Evolutionary conservation across 352 stramenopile genomes (phyloP).

Genomic region (Plasmopara viticola): DNA sequence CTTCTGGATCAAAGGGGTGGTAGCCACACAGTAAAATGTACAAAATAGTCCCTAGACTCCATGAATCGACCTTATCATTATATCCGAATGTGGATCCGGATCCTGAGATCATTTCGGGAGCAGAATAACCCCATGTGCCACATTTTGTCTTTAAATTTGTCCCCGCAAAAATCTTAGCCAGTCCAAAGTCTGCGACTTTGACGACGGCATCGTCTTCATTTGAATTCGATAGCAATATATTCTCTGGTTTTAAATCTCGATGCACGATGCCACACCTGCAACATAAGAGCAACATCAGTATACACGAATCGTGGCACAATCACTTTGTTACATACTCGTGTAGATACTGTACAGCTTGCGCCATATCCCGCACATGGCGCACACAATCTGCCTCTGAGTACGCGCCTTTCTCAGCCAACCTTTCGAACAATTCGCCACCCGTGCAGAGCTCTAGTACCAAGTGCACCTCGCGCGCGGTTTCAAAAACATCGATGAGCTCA

Average conservation of each 20-base stretch:
- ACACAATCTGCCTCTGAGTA: conserved; percentile 81
- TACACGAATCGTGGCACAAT: no score
- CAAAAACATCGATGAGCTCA: conserved; percentile 72
- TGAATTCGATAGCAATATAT: no score
- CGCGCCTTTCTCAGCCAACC: conserved; percentile 68
- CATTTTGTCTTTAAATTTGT: conserved; percentile 75
- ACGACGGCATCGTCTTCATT: no score
- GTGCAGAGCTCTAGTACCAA: conserved; percentile 79
- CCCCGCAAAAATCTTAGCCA: conserved; percentile 74
- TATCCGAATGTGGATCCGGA: conserved; percentile 66
- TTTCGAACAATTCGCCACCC: conserved; percentile 76
- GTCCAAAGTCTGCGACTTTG: conserved; percentile 52
- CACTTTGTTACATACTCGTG: conserved; percentile 20
- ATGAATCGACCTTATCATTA: conserved; percentile 81
- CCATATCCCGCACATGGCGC: conserved; percentile 66
- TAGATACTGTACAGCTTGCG: conserved; percentile 60
- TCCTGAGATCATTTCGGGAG: conserved; percentile 80
- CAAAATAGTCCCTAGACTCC: conserved; percentile 61
- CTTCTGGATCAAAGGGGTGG: no score
- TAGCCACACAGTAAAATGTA: no score
- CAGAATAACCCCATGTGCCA: conserved; percentile 76
- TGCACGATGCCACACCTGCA: no score
- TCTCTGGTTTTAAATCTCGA: no score
- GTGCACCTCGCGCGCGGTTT: conserved; percentile 70
- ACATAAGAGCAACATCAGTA: no score